Conservation (phyloP, 371 early-diverging fungal species). For the Mycotypha africana region DNA sequence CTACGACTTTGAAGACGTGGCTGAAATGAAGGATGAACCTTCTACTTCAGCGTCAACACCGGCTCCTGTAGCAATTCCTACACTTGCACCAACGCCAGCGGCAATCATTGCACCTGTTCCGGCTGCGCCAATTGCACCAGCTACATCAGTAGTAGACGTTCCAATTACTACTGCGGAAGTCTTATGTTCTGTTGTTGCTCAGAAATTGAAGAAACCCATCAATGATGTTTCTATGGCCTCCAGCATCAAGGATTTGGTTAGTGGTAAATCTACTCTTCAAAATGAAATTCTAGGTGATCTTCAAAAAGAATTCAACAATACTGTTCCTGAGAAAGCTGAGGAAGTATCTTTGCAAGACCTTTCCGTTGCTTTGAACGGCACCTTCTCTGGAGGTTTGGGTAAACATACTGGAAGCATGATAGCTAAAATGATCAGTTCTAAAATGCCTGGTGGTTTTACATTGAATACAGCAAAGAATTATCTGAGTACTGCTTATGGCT, state of each 20-base stretch:
- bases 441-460: slow-evolving; percentile 93
- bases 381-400: slow-evolving; percentile 69
- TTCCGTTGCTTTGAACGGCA: slow-evolving; percentile 57
- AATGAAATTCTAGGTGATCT: slow-evolving; percentile 95
- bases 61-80: slow-evolving; percentile 46
- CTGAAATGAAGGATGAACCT: slow-evolving; percentile 34
- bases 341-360: slow-evolving; percentile 85
- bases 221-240: slow-evolving; percentile 49
- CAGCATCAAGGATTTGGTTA: slow-evolving; percentile 88
- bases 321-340: slow-evolving; percentile 88
- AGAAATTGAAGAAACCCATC: slow-evolving; percentile 84
- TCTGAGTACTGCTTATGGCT: slow-evolving; percentile 65
- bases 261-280: slow-evolving; percentile 92
- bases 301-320: slow-evolving; percentile 84
- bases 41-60: slow-evolving; percentile 39
- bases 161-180: slow-evolving; percentile 63
- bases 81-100: slow-evolving; percentile 46
- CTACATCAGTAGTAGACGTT: slow-evolving; percentile 47
- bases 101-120: slow-evolving; percentile 4
- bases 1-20: slow-evolving; percentile 72
- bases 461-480: slow-evolving; percentile 72
- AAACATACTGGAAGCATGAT: slow-evolving; percentile 75
- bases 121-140: slow-evolving; percentile 35
- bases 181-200: slow-evolving; percentile 76
- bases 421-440: slow-evolving; percentile 77